Base-by-base conservation (phyloP, 805 yeast species). In the Dipodascopsis tothii region DNA sequence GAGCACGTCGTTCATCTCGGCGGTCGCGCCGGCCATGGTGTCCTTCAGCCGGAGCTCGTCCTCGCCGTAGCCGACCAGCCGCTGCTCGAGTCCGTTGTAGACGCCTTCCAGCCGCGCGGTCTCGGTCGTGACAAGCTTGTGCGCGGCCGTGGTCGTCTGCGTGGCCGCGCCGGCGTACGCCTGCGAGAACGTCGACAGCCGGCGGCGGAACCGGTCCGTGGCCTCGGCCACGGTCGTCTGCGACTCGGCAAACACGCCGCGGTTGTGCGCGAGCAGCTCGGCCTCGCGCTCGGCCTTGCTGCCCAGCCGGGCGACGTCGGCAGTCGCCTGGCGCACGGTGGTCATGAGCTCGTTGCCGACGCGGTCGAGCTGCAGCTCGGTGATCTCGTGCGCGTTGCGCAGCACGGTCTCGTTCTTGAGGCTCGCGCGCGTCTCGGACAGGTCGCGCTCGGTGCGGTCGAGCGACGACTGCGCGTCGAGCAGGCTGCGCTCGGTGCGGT, bases 131-230 rank as follows among this genome's bases (percentile, higher is more conserved):
- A 49, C 37, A 21, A 48, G 23, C 32, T 40, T 41, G 19, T 45
- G 47, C 14, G 44, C 39, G 4, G 35, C 40, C 7, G 42, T 46
- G 21, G 22, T 40, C 21, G 33, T 33, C 14, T 38, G 23, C 22
- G 23, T 25, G 30, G 45, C 54, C 19, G 35, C 23, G 6, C 27
- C 61, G 60, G 80, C 84, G 81, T 33, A 67, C 63, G 1, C 56
- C 14, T 25, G 30, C 30, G 30, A 25, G 14, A 25, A 25, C 30
- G 30, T 25, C 50, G 11, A 63, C 55, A 5, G 73, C 66, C n/a
- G 79, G 59, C 33, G 81, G 58, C 77, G 80, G 79, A 27, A 62
- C 55, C 4, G 75, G 64, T 41, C 78, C 62, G 53, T 73, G 73
- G 55, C 68, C 65, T 46, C 77, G 69, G 38, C 72, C 57, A 34